Base-by-base conservation (phyloP, 2,329 filamentous ascomycete species). In the Gremmenia infestans region DNA sequence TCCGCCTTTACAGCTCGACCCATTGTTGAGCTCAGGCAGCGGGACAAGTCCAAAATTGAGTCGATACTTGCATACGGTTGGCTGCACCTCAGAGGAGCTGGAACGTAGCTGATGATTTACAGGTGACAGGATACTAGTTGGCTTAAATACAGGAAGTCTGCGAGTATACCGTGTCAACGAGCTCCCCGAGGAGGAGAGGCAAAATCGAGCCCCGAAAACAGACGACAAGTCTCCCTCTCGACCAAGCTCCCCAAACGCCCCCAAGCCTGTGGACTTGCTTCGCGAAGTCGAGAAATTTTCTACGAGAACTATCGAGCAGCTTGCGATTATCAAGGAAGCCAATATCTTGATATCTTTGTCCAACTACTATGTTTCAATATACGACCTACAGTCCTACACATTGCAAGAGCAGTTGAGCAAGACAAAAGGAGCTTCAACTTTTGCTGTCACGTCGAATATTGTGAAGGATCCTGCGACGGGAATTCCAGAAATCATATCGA, bases 31-130 rank as follows among this genome's bases (percentile, higher is more conserved):
- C 88, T 99, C 68, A 92, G 89, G 77, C 86, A 86, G 73, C 87
- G 90, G 73, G 93, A 97, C 83, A 97, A 95, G 79, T 95, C 90
- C 63, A 94, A 88, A 79, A 96, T 99, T 74, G 94, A 99, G 76
- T 94, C 90, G 50, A 90, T 99, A 64, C 81, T 97, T 48, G 90
- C 93, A 59, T 90, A 96, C 74, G 91, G 88, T 90, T 79, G 56
- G 73, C 60, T 35, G 25, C 25, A 32, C 32, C 11, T 15, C 9
- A 11, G 22, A n/a, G 54, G 14, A 28, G 15, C 12, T 15, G 17
- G 23, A 25, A 12, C 47, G 32, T 40, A 50, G 36, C 62, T 68
- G 45, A 66, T 57, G 46, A 11, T 28, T 7, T 48, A 25, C 60
- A 91, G 88, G 92, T 70, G 94, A 99, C 71, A 86, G 92, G 60